Conservation (phyloP, 305 asterid genomes). For the Plantago coronopus region DNA sequence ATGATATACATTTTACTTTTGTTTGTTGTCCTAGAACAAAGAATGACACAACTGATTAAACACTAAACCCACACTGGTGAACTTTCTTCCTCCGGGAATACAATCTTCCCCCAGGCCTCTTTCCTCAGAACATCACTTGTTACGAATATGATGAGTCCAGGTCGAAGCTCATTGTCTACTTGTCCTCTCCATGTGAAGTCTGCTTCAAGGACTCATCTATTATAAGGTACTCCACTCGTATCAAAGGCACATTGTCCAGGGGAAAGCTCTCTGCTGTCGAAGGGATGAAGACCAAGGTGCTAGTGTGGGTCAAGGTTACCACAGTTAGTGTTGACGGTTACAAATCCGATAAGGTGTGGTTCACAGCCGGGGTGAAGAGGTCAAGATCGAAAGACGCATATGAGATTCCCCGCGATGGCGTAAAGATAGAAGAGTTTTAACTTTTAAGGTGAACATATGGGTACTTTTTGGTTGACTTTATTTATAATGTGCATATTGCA, state of each 20-base stretch:
- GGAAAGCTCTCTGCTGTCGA: constrained; percentile 76
- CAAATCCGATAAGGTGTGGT: constrained; percentile 84
- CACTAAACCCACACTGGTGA: no score
- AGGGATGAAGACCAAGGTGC: constrained; percentile 85
- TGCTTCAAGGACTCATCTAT: constrained; percentile 83
- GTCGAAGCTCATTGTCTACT: constrained; percentile 59
- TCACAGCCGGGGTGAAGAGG: constrained; percentile 83
- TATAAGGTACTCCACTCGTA: constrained; percentile 57
- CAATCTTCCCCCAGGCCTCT: constrained; percentile 81
- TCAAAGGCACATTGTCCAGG: constrained; percentile 67
- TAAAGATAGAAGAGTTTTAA: constrained; percentile 60
- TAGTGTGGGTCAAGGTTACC: constrained; percentile 87
- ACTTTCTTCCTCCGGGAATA: constrained; percentile 66
- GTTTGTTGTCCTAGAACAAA: no score
- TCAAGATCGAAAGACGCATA: constrained; percentile 72
- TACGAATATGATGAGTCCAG: constrained; percentile 66
- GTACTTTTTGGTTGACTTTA: not conserved
- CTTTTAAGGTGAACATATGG: constrained; percentile 31
- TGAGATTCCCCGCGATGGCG: constrained; percentile 54
- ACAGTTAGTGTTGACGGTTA: constrained; percentile 49
- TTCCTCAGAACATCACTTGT: constrained; percentile 76
- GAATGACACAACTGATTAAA: no score
- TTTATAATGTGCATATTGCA: constrained; percentile 14
- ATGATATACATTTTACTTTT: no score
- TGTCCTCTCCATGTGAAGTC: constrained; percentile 65